A percentile compares a stretch with the other conserved stretches of the same genome.
Evolutionary conservation across 108 stramenopile genomes (phyloP).

Genomic region (Aurantiochytrium sp.): DNA sequence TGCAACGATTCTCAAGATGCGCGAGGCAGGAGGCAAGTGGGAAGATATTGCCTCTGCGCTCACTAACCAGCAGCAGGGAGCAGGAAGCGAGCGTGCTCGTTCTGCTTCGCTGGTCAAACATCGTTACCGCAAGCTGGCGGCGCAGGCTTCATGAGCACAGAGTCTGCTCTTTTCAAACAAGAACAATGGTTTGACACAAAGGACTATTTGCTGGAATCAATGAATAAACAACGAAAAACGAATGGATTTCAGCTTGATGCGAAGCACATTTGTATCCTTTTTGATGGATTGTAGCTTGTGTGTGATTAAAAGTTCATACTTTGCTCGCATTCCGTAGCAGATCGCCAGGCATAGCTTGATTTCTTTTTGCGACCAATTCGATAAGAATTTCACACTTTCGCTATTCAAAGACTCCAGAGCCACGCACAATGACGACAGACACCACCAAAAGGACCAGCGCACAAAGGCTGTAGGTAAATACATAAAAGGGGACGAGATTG

Average conservation of each 20-base stretch:
- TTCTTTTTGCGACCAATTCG: neutral
- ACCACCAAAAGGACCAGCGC: neutral
- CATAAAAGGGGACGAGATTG: constrained; percentile 64
- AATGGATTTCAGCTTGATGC: neutral
- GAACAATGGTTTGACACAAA: neutral
- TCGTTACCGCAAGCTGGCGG: neutral
- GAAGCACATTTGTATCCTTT: neutral
- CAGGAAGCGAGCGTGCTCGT: neutral
- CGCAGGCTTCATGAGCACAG: neutral
- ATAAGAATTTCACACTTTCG: neutral
- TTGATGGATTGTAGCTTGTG: too few relatives aligned
- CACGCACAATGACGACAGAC: neutral
- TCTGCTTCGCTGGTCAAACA: neutral
- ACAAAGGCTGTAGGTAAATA: constrained; percentile 47
- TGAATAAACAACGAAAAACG: neutral
- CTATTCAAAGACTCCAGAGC: neutral
- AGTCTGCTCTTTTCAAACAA: neutral
- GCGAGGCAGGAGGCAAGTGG: neutral
- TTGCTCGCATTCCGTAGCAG: too few relatives aligned
- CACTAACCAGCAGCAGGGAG: neutral
- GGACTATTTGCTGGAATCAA: neutral
- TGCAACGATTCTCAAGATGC: neutral
- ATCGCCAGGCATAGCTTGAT: neutral
- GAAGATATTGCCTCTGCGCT: neutral
- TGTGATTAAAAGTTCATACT: too few relatives aligned